Evolutionary conservation across 768 basidiomycete species (phyloP).

Genomic region (Collybiopsis confluens): DNA sequence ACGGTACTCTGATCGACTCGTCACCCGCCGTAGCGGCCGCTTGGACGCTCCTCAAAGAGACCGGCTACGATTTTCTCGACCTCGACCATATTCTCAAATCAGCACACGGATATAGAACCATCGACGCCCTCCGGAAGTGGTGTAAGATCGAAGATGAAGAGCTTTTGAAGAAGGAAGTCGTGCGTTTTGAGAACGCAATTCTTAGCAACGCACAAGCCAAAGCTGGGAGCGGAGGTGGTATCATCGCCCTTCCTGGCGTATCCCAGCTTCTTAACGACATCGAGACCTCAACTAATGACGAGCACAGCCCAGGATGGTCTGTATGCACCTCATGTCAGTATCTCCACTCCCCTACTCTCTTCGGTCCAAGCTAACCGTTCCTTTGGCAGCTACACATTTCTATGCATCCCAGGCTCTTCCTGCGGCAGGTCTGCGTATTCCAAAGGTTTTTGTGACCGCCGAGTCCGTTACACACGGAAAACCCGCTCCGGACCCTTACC

Average conservation of each 20-base stretch:
- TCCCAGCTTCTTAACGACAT: constrained; percentile 8
- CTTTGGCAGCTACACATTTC: constrained; percentile 39
- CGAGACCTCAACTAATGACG: constrained; percentile 3
- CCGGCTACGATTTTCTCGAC: constrained; percentile 13
- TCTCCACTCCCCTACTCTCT: background rate
- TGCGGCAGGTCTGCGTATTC: constrained; percentile 45
- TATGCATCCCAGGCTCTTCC: constrained; percentile 56
- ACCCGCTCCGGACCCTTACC: constrained; percentile 67
- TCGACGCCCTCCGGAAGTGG: constrained; percentile 13
- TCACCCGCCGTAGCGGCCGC: constrained; percentile 12
- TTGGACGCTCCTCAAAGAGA: constrained; percentile 11
- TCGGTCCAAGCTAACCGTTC: background rate
- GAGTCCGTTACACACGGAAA: constrained; percentile 60
- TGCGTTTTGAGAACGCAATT: constrained; percentile 12
- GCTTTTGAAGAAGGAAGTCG: constrained; percentile 12
- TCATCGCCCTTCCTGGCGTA: constrained; percentile 10
- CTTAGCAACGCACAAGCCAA: constrained; percentile 11
- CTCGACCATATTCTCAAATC: constrained; percentile 10
- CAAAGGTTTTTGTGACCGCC: constrained; percentile 50
- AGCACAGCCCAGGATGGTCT: constrained; percentile 10
- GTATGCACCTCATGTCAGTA: constrained; percentile 13
- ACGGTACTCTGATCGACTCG: constrained; percentile 12
- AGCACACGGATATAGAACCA: constrained; percentile 13
- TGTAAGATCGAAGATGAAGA: constrained; percentile 11
- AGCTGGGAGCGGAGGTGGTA: constrained; percentile 7